Base-by-base conservation (phyloP, 768 basidiomycete genomes). In the Plicaturopsis crispa region DNA sequence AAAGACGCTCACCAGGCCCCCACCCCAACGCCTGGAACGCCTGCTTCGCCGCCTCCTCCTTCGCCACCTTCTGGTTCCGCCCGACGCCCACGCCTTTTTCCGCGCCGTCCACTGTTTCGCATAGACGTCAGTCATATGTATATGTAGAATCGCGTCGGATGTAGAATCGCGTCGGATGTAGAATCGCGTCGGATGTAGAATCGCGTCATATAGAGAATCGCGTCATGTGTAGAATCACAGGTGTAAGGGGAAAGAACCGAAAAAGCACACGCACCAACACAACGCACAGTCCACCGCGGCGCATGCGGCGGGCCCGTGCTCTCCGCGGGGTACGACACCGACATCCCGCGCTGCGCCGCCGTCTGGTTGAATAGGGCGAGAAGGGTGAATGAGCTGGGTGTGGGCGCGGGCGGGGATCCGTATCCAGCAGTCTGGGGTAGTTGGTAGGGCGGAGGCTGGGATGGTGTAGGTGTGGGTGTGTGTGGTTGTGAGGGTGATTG, bases 331-430 rank as follows among this genome's bases (percentile, higher is more conserved):
- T 84, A 87, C 36, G 75, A 70, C 6, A 84, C 71, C 16, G 57
- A 62, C 41, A 84, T 63, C 32, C 79, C 69, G 28, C 82, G 73
- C 48, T 84, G 83, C 33, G 65, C 59, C 31, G 81, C 81, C 2
- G 73, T 76, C 59, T 86, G 79, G 54, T 86, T 86, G 58, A 87
- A 86, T 21, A 81, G 51, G 1, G 84, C 78, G 26, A 87, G 59
- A 55, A 80, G 84, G 11, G 83, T 75, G 13, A 75, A 55, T 36
- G 65, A 61, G 3, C 77, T 78, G 49, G 75, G 75, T n/a, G 78
- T 78, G 12, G 79, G 77, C 19, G 78, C 66, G 11, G 66, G 64
- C 3, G 66, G 64, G 18, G 63, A 57, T 23, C 62, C 60, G 28
- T 34, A 10, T 13, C 18, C 17, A 16, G 24, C 19, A 16, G 24